A percentile compares a stretch with the other conserved stretches of the same genome.
phyloP scores from a whole-genome alignment of 257 asterid genomes.

The Fraxinus pennsylvanica region DNA sequence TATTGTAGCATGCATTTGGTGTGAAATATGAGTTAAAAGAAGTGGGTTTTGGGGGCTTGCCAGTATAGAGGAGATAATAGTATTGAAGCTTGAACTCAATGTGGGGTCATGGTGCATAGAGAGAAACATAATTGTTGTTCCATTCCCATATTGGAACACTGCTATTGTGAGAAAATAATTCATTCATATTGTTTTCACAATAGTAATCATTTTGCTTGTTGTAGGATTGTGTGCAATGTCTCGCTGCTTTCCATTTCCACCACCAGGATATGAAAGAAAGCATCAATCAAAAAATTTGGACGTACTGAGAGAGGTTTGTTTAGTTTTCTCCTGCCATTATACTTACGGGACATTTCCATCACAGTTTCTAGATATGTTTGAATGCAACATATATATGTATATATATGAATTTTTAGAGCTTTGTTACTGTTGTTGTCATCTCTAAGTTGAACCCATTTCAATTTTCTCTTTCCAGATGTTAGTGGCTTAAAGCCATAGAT shows the following conservation, averaged over 20 bases:
- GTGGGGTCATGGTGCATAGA: conserved; percentile 79
- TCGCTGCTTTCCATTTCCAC: conserved; percentile 60
- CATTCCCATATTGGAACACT: conserved; percentile 49
- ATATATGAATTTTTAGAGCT: background rate
- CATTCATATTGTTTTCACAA: conserved; percentile 36
- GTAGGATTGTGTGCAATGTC: conserved; percentile 46
- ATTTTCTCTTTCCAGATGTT: conserved; percentile 1
- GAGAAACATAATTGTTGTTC: conserved; percentile 46
- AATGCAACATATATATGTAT: background rate
- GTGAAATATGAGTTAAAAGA: conserved; percentile 15
- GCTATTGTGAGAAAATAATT: conserved; percentile 36
- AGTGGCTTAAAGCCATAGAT: conserved; percentile 15
- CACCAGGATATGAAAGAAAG: conserved; percentile 63
- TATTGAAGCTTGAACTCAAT: conserved; percentile 49
- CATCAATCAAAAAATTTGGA: conserved; percentile 56
- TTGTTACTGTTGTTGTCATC: conserved; percentile 6
- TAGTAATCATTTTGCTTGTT: conserved; percentile 26
- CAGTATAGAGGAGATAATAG: conserved; percentile 32
- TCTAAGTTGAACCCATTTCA: conserved; percentile 1
- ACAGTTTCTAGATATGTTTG: conserved; percentile 2
- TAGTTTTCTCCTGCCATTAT: conserved; percentile 10
- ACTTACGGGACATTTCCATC: background rate
- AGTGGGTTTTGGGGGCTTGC: conserved; percentile 21
- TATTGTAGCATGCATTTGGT: conserved; percentile 11
- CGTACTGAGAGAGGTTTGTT: conserved; percentile 66